Evolutionary conservation across 2,329 filamentous ascomycete species (phyloP).

Genomic region (Hymenoscyphus linearis): DNA sequence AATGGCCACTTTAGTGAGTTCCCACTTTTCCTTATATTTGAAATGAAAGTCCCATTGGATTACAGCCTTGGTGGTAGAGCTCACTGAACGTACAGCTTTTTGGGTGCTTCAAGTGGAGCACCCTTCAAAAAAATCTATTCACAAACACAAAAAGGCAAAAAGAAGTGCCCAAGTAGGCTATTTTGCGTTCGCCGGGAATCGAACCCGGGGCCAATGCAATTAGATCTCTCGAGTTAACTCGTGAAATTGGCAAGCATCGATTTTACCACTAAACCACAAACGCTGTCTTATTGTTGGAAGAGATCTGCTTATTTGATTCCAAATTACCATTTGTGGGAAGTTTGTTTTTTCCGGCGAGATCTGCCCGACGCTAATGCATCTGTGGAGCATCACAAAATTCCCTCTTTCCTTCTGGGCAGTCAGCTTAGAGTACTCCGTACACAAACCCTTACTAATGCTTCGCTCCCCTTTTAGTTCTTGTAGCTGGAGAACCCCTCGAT

Average conservation of each 20-base stretch:
- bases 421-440: no score
- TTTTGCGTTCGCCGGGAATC: conserved; percentile 29
- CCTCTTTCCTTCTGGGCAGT: no score
- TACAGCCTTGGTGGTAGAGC: not conserved
- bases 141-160: not conserved
- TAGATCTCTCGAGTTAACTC: not conserved
- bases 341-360: not conserved
- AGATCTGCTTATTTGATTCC: not conserved
- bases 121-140: conserved; percentile 7
- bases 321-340: not conserved
- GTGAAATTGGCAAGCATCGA: conserved; percentile 19
- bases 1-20: conserved; percentile 37
- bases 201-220: conserved; percentile 31
- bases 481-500: conserved; percentile 74
- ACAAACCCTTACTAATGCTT: conserved; percentile 15
- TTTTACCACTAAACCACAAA: conserved; percentile 17
- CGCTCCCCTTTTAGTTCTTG: conserved; percentile 45
- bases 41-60: not conserved
- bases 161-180: not conserved
- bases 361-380: not conserved
- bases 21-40: not conserved
- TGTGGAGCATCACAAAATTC: not conserved
- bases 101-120: not conserved
- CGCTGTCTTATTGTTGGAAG: conserved; percentile 9
- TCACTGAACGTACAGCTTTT: not conserved